Evolutionary conservation across 352 stramenopile genomes (phyloP).

Genomic region (Halophytophthora polymorphica): DNA sequence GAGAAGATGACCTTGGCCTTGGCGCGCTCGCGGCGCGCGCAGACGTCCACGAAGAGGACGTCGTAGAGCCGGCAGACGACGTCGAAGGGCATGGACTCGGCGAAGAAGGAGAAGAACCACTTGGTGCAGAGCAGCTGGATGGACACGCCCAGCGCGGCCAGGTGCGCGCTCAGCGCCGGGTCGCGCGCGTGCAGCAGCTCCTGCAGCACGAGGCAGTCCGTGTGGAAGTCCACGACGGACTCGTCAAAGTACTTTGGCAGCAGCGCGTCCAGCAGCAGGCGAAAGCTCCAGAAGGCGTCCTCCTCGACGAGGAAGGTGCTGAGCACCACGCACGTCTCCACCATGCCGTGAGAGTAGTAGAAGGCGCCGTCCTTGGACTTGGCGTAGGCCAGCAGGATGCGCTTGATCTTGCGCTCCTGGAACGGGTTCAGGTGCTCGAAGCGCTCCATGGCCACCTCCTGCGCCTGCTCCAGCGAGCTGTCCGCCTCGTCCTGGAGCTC

Average conservation of each 20-base stretch:
- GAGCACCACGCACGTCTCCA: constrained; percentile 74
- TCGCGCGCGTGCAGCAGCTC: constrained; percentile 60
- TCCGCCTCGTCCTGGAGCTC: constrained; percentile 27
- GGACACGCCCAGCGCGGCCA: constrained; percentile 54
- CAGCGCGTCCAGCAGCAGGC: constrained; percentile 64
- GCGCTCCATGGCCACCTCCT: constrained; percentile 75
- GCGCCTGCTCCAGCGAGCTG: constrained; percentile 56
- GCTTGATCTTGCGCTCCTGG: constrained; percentile 82
- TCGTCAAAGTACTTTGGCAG: constrained; percentile 81
- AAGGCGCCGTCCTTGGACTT: constrained; percentile 70
- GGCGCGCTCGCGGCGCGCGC: constrained; percentile 38
- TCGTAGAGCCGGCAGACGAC: constrained; percentile 77
- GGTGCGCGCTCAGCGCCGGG: constrained; percentile 50
- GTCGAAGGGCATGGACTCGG: constrained; percentile 79
- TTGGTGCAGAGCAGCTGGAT: constrained; percentile 80
- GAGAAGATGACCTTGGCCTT: constrained; percentile 75
- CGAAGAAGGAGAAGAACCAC: constrained; percentile 86
- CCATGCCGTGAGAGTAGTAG: constrained; percentile 83
- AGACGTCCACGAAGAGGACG: constrained; percentile 73
- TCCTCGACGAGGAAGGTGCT: constrained; percentile 76
- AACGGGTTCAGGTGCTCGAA: constrained; percentile 80
- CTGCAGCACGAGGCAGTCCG: constrained; percentile 77
- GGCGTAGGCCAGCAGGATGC: constrained; percentile 70
- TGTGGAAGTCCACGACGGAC: constrained; percentile 78
- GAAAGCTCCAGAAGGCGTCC: constrained; percentile 78